Conservation (phyloP, 2,329 filamentous ascomycete genomes). For the Aspergillus oerlinghausenensis region DNA sequence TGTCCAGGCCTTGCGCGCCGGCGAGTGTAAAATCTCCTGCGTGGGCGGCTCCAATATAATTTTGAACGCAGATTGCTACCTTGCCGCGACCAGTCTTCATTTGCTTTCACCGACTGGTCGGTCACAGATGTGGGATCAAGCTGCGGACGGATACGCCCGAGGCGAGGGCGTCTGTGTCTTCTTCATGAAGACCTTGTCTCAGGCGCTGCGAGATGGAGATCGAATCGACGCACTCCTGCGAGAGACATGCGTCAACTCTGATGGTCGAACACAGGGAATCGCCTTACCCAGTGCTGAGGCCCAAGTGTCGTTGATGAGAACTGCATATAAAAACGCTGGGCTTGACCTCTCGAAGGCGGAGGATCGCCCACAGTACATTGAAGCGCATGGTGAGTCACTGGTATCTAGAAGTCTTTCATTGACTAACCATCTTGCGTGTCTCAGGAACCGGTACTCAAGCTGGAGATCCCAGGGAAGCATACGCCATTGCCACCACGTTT, state of each 20-base stretch:
- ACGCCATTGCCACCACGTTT: constrained; percentile 23
- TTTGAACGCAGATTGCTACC: constrained; percentile 4
- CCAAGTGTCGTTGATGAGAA: constrained; percentile 32
- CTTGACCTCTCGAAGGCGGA: constrained; percentile 19
- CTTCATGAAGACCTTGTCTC: constrained; percentile 45
- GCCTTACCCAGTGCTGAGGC: constrained; percentile 26
- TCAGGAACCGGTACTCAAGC: constrained; percentile 30
- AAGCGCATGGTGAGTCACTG: constrained; percentile 30
- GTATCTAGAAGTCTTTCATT: background rate
- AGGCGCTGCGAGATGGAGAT: constrained; percentile 44
- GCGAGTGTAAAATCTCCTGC: constrained; percentile 20
- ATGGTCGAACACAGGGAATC: constrained; percentile 22
- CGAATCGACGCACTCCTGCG: constrained; percentile 34
- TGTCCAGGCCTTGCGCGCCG: constrained; percentile 16
- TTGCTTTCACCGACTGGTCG: constrained; percentile 48
- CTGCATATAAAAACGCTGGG: constrained; percentile 30
- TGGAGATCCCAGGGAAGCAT: constrained; percentile 28
- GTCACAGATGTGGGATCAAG: constrained; percentile 42
- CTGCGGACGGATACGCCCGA: constrained; percentile 45
- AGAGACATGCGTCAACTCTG: constrained; percentile 22
- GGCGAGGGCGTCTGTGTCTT: constrained; percentile 48
- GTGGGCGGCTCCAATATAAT: constrained; percentile 8
- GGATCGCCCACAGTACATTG: constrained; percentile 34
- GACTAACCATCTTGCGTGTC: background rate
- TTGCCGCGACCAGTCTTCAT: constrained; percentile 22